Evolutionary conservation across 2,329 filamentous ascomycete genomes (phyloP).

Genomic region (Neoarthrinium moseri): DNA sequence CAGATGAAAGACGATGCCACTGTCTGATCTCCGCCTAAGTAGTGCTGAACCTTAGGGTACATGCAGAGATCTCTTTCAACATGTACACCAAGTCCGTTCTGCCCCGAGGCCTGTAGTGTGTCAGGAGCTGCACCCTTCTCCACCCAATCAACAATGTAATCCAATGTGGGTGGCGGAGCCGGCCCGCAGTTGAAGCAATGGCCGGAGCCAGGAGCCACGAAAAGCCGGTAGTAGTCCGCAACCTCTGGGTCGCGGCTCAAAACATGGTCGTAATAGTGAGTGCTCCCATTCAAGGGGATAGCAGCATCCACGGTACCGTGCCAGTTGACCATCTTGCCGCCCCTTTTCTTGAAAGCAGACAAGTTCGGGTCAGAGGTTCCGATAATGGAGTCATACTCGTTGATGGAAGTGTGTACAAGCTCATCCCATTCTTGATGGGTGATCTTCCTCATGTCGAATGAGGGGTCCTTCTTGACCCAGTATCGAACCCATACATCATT

Average conservation of each 20-base stretch:
- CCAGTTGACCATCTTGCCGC: conserved; percentile 4
- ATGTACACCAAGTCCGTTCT: background rate
- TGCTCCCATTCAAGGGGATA: conserved; percentile 29
- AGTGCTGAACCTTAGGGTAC: conserved; percentile 6
- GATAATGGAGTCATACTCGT: conserved; percentile 3
- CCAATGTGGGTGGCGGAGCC: conserved; percentile 31
- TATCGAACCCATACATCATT: background rate
- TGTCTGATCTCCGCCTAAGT: background rate
- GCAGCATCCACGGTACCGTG: background rate
- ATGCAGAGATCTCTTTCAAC: conserved; percentile 3
- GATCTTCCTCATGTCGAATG: background rate
- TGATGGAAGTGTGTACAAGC: background rate
- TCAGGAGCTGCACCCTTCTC: conserved; percentile 14
- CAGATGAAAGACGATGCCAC: conserved; percentile 3
- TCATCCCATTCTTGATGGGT: background rate
- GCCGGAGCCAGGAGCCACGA: conserved; percentile 48
- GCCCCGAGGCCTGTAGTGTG: background rate
- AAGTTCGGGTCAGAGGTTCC: background rate
- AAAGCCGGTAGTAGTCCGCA: conserved; percentile 49
- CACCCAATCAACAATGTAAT: conserved; percentile 20
- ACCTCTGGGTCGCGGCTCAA: conserved; percentile 23
- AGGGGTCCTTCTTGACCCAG: background rate
- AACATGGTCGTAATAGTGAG: conserved; percentile 31
- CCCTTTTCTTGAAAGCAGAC: background rate
- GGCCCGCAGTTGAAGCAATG: conserved; percentile 42